Base-by-base conservation (phyloP, 2,329 filamentous ascomycete species). In the Botrytis porri region DNA sequence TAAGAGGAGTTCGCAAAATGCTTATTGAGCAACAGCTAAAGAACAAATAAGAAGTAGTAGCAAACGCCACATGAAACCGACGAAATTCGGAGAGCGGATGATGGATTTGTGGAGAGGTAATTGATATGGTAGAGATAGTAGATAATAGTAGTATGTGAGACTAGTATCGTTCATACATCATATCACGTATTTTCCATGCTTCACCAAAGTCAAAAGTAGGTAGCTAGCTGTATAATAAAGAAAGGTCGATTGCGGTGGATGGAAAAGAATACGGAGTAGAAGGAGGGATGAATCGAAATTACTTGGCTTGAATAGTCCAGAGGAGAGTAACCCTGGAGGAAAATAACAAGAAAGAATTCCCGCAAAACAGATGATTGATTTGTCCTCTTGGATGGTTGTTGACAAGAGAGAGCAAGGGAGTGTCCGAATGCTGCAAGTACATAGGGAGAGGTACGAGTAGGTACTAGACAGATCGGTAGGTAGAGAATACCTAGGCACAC, bases 1-100 rank as follows among this genome's bases (percentile, higher is more conserved):
- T 37, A 10, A 41, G 39, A 45, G 69, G 18, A 64, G 70, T 64
- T 59, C 45, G 62, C 48, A 45, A 72, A 70, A 67, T 37, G 62
- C 70, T 72, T 72, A 69, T 69, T 72, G 70, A 72, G 62, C 51
- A 51, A 59, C 9, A 48, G 35, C 18, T 22, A 32, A 41, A 43
- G 59, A 67, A 67, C 51, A 51, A 39, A 41, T 57, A 60, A 67
- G 70, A 41, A 72, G 18, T 18, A 41, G 37, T 29, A 62, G 60
- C 37, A 43, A 72, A 72, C 70, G 70, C 70, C 70, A 72, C 51
- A 67, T 66, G 62, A 72, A 72, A 72, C 70, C 62, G 35, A 54
- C 48, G 48, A n/a, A 18, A 32, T 69, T 70, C 37, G 63, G 51
- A 69, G 32, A 48, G 16, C 51, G 62, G 62, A 64, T 35, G 48